Conservation (phyloP, 2,329 filamentous ascomycete species). For the Fusarium kyushuense region DNA sequence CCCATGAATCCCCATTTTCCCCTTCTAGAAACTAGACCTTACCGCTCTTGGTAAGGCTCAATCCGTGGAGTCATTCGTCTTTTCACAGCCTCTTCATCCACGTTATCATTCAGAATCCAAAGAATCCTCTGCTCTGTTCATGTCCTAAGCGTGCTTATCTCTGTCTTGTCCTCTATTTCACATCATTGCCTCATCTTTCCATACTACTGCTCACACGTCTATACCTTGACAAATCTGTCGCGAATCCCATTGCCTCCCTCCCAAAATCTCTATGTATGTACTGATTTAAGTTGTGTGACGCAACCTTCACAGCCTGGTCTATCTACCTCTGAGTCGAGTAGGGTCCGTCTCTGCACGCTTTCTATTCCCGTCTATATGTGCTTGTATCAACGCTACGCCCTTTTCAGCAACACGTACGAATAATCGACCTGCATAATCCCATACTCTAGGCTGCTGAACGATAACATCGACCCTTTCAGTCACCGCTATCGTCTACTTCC, state of each 20-base stretch:
- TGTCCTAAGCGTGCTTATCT: background rate
- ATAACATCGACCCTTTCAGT: slow-evolving; percentile 43
- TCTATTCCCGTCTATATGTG: slow-evolving; percentile 18
- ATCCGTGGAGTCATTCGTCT: slow-evolving; percentile 12
- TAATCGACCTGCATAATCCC: slow-evolving; percentile 45
- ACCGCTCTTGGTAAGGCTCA: background rate
- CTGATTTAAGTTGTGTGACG: slow-evolving; percentile 36
- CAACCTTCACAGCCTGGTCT: slow-evolving; percentile 33
- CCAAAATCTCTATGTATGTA: background rate
- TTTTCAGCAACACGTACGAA: slow-evolving; percentile 39
- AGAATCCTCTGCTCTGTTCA: background rate
- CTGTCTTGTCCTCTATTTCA: background rate
- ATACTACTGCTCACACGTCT: background rate
- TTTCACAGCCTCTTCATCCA: slow-evolving; percentile 7
- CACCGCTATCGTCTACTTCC: slow-evolving; percentile 33
- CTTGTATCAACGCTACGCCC: slow-evolving; percentile 25
- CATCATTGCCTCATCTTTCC: background rate
- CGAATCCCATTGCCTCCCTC: background rate
- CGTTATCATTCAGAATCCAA: slow-evolving; percentile 13
- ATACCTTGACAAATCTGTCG: background rate
- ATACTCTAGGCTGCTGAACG: slow-evolving; percentile 29
- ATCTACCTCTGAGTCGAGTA: slow-evolving; percentile 3
- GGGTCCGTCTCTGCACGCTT: slow-evolving; percentile 10
- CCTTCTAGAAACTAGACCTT: slow-evolving; percentile 37
- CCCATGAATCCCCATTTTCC: slow-evolving; percentile 13